Base-by-base conservation (phyloP, 768 basidiomycete species). In the Asterophora parasitica region DNA sequence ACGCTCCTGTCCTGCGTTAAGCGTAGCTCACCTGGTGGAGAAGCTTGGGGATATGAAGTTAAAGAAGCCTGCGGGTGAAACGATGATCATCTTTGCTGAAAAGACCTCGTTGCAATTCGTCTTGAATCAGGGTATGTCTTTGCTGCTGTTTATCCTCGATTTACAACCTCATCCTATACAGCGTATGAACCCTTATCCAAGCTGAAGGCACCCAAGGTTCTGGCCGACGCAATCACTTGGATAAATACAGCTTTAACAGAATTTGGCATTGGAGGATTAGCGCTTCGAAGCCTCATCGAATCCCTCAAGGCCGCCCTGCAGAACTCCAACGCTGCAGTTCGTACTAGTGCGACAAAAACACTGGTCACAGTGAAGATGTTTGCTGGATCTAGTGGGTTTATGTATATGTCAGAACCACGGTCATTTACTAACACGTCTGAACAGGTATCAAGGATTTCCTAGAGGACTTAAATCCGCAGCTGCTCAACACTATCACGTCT, bases 1-100 rank as follows among this genome's bases (percentile, higher is more conserved):
- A 23, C 79, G 85, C 56, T 83, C 92, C 1, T 92, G 90, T 44
- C 78, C 82, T 6, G 94, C 93, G 1, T 68, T 97, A 16, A 83
- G 79, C 45, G 79, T 92, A 4, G 76, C 81, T 4, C 88, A 92
- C 65, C 70, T 98, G 17, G 82, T 81, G 32, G 96, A 99, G 67
- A 98, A 99, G 67, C 71, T 99, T 39, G 96, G 96, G 16, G 96
- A 99, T 61, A 70, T 89, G 68, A 99, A 99, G 62, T 68, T 99
- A 50, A 98, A 97, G 74, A 98, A 97, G 63, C 88, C 94, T 4
- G 91, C 94, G 16, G 88, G 91, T 16, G 96, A 99, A 38, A 76
- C 89, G 0, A 68, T 99, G n/a, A 60, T 80, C 1, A 60, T 77
- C 0, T 95, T 92, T 59, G 84, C 92, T 0, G 96, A 98, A 66